A percentile compares a stretch with the other conserved stretches of the same genome.
phyloP scores from a whole-genome alignment of 202 grass and related monocot genomes.

The Cymbopogon flexuosus region DNA sequence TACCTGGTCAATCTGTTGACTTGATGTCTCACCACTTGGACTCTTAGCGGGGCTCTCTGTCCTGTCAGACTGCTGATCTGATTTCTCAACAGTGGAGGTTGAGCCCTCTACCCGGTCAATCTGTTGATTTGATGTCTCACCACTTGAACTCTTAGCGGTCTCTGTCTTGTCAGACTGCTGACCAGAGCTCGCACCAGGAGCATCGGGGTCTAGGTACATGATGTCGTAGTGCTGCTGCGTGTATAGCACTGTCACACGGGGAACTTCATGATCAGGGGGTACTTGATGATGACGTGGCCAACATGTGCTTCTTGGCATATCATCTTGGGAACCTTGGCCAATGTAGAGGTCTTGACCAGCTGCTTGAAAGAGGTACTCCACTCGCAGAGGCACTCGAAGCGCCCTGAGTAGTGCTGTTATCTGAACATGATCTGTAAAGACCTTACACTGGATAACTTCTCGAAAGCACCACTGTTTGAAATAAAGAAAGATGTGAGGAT shows the following conservation, averaged over 20 bases:
- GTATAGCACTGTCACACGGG: constrained; percentile 31
- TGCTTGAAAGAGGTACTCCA: constrained; percentile 21
- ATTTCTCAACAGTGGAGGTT: no score
- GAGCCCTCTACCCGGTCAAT: no score
- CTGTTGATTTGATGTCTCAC: not conserved
- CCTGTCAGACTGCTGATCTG: not conserved
- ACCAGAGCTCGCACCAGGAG: not conserved
- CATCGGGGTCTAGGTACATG: constrained; percentile 19
- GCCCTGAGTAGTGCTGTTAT: constrained; percentile 17
- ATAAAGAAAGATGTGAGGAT: not conserved
- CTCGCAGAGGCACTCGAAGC: constrained; percentile 17
- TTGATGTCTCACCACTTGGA: not conserved
- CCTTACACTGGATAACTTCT: not conserved
- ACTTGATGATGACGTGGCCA: not conserved
- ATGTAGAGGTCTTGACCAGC: not conserved
- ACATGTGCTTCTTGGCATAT: not conserved
- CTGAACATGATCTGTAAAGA: constrained; percentile 6
- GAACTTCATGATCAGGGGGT: not conserved
- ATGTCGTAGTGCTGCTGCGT: constrained; percentile 32
- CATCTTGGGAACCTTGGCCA: not conserved
- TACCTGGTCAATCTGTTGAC: not conserved
- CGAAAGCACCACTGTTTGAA: constrained; percentile 38
- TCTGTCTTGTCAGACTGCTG: not conserved
- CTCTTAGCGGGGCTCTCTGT: not conserved
- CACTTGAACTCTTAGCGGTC: not conserved